phyloP scores from a whole-genome alignment of 148 eudicot genomes.

The Chenopodium album region DNA sequence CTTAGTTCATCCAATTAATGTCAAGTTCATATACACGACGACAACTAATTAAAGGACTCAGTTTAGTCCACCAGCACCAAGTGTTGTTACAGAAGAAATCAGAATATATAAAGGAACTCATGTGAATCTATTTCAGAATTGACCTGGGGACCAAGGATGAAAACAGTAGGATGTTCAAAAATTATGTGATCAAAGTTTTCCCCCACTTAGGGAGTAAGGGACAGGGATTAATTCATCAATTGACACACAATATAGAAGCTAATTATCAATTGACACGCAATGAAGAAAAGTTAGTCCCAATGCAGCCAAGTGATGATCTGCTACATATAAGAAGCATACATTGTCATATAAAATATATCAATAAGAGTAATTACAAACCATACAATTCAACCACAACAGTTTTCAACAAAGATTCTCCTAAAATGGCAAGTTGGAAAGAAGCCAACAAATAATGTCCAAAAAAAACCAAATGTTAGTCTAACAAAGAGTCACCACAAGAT shows the following conservation, averaged over 20 bases:
- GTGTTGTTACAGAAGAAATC: background rate
- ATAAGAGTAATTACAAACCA: background rate
- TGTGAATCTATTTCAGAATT: background rate
- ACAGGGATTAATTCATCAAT: no score
- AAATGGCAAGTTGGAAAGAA: background rate
- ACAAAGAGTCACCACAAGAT: background rate
- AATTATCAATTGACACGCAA: background rate
- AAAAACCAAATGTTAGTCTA: background rate
- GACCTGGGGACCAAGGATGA: background rate
- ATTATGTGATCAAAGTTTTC: background rate
- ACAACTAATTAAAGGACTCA: background rate
- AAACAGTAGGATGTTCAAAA: background rate
- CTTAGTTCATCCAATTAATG: background rate
- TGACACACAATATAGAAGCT: background rate
- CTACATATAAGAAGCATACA: background rate
- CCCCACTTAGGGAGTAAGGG: background rate
- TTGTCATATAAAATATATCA: background rate
- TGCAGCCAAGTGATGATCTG: background rate
- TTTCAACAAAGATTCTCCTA: background rate
- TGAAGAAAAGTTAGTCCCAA: background rate
- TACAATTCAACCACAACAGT: background rate
- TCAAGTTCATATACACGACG: background rate
- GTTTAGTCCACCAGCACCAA: background rate
- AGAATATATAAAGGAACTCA: background rate
- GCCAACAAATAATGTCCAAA: background rate